phyloP scores from a whole-genome alignment of 208 protist genomes.

The Acanthamoeba culbertsoni region DNA sequence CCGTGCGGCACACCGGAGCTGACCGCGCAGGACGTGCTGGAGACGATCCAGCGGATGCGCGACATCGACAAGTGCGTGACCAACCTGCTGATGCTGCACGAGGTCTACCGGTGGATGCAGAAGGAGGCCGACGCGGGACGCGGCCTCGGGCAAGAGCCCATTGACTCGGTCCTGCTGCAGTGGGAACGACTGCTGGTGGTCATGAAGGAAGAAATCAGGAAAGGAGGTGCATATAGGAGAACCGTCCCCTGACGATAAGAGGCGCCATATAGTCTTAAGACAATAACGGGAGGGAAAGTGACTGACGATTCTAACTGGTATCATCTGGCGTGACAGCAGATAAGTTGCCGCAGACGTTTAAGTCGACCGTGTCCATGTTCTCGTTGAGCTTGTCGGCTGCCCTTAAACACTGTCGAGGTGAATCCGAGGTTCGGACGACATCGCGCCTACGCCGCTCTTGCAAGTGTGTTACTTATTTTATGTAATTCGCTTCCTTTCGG shows the following conservation, averaged over 20 bases:
- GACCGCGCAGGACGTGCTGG: not conserved
- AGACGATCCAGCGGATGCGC: not conserved
- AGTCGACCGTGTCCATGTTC: not conserved
- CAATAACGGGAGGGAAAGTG: not conserved
- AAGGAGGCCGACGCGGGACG: not conserved
- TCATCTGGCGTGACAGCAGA: not conserved
- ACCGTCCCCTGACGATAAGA: too few relatives aligned
- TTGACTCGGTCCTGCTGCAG: not conserved
- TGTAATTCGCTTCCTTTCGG: not conserved
- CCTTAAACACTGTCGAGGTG: not conserved
- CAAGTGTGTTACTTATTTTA: not conserved
- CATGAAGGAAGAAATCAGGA: not conserved
- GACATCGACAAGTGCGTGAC: constrained; percentile 13
- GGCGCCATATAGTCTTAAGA: too few relatives aligned
- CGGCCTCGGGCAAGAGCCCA: not conserved
- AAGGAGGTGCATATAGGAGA: not conserved
- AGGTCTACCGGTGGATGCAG: not conserved
- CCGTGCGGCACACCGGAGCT: not conserved
- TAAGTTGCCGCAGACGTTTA: not conserved
- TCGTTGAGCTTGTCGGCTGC: not conserved
- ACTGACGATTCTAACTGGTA: not conserved
- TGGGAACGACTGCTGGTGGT: not conserved
- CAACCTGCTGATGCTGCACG: not conserved
- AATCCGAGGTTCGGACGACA: not conserved
- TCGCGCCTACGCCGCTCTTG: too few relatives aligned